These are phyloP conservation scores for Schwanniomyces pseudopolymorphus DNA, from an alignment of 805 yeast genomes.

Conservation along the genomic window DNA sequence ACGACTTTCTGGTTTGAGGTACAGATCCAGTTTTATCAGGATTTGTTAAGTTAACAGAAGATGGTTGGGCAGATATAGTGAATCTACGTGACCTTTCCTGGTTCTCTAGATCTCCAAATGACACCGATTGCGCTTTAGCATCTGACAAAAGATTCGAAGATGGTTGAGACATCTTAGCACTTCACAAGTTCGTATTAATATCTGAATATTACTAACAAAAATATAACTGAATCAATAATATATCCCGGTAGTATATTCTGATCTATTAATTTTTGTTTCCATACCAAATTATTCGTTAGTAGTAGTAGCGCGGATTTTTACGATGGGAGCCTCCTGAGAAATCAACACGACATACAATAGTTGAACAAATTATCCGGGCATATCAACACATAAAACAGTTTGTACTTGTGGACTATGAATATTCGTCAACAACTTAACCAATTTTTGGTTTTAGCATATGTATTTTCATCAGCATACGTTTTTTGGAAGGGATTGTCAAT, in stretches of 20 bases:
- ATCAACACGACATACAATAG: background rate
- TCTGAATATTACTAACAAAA: background rate
- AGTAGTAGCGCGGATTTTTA: background rate
- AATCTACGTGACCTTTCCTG: constrained; percentile 40
- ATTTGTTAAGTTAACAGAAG: constrained; percentile 25
- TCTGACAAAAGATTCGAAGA: background rate
- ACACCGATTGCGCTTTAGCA: constrained; percentile 21
- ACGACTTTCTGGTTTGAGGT: constrained; percentile 7
- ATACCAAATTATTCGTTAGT: background rate
- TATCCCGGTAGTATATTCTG: background rate
- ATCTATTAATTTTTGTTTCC: background rate
- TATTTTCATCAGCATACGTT: constrained; percentile 85
- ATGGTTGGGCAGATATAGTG: constrained; percentile 45
- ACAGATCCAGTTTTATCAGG: constrained; percentile 5
- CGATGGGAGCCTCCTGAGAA: background rate
- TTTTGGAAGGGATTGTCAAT: constrained; percentile 84
- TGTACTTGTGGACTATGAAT: constrained; percentile 42
- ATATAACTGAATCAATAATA: too few relatives aligned
- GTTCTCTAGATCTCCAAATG: constrained; percentile 34
- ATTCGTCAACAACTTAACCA: constrained; percentile 62
- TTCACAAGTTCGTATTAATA: background rate
- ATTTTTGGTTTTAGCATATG: constrained; percentile 70
- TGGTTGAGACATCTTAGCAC: constrained; percentile 1
- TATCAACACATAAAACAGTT: background rate
- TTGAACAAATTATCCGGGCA: background rate